These are phyloP conservation scores for Cnidoscolus chayamansa DNA, from an alignment of 441 rosid genomes.

Conservation along the genomic window DNA sequence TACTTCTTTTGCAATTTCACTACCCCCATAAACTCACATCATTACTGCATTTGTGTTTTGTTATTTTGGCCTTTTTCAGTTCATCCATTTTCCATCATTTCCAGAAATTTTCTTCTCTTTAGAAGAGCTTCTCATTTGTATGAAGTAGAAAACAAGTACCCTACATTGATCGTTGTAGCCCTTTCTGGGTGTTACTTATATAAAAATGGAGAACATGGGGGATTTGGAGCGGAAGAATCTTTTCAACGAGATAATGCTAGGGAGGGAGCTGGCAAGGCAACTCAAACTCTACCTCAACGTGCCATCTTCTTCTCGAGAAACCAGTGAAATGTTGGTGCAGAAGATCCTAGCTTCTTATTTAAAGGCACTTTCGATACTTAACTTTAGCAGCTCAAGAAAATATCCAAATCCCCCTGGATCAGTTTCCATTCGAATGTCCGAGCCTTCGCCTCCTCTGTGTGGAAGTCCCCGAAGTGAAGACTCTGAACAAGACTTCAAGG, in stretches of 20 bases:
- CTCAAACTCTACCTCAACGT: constrained; percentile 43
- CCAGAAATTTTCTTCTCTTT: too few relatives aligned
- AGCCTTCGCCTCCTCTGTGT: constrained; percentile 43
- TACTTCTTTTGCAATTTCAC: not conserved
- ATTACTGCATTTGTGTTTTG: not conserved
- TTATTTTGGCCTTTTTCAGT: not conserved
- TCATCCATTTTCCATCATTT: not conserved
- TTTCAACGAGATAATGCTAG: constrained; percentile 50
- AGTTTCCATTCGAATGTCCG: constrained; percentile 24
- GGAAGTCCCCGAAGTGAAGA: constrained; percentile 68
- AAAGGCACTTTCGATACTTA: constrained; percentile 55
- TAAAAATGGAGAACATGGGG: constrained; percentile 39
- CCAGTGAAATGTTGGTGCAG: constrained; percentile 40
- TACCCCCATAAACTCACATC: constrained; percentile 2
- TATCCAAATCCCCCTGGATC: constrained; percentile 13
- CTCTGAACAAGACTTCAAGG: constrained; percentile 54
- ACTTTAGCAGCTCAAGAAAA: constrained; percentile 12
- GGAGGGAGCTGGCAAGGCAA: constrained; percentile 63
- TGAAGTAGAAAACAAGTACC: too few relatives aligned
- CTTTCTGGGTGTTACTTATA: too few relatives aligned
- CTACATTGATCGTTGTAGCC: too few relatives aligned
- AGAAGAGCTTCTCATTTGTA: not conserved
- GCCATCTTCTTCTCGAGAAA: constrained; percentile 44
- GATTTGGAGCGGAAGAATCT: constrained; percentile 53
- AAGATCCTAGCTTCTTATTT: constrained; percentile 60